Conservation (phyloP, 1,284 basidiomycete genomes). For the Ceratobasidium sp. region DNA sequence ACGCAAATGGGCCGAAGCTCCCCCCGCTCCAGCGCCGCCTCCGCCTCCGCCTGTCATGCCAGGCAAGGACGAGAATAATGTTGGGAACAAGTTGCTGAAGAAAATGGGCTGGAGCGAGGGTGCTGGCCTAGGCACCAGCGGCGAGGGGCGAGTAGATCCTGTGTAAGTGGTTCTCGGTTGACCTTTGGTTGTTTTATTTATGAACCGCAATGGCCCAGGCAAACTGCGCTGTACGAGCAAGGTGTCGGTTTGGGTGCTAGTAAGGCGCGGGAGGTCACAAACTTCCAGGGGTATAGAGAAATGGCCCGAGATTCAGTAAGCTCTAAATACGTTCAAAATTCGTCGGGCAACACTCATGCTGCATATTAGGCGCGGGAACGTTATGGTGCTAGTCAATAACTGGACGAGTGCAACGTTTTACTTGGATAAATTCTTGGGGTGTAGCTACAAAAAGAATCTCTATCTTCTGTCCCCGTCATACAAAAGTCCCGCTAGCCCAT, state of each 20-base stretch:
- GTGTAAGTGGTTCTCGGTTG: conserved; percentile 65
- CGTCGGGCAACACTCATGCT: background rate
- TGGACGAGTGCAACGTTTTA: background rate
- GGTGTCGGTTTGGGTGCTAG: conserved; percentile 89
- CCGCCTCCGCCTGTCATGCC: conserved; percentile 72
- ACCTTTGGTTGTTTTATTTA: conserved; percentile 26
- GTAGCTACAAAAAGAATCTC: conserved; percentile 26
- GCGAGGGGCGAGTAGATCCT: conserved; percentile 87
- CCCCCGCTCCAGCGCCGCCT: conserved; percentile 69
- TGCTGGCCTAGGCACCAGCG: conserved; percentile 82
- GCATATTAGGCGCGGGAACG: conserved; percentile 17
- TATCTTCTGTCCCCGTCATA: conserved; percentile 90
- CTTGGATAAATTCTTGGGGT: conserved; percentile 10
- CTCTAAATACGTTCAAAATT: background rate
- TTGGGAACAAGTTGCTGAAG: conserved; percentile 90
- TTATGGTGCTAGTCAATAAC: conserved; percentile 26
- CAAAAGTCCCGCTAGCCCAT: conserved; percentile 86
- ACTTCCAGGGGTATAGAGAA: conserved; percentile 77
- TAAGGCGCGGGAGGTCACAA: conserved; percentile 85
- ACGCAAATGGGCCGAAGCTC: conserved; percentile 67
- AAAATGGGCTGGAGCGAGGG: conserved; percentile 98
- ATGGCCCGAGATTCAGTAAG: conserved; percentile 73
- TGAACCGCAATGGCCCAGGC: conserved; percentile 58
- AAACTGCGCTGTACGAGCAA: conserved; percentile 86
- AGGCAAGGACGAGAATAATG: conserved; percentile 81